Percentiles rank a stretch among this genome's conserved stretches.
phyloP scores from a whole-genome alignment of 164 flowering plant species.

The Macadamia integrifolia region DNA sequence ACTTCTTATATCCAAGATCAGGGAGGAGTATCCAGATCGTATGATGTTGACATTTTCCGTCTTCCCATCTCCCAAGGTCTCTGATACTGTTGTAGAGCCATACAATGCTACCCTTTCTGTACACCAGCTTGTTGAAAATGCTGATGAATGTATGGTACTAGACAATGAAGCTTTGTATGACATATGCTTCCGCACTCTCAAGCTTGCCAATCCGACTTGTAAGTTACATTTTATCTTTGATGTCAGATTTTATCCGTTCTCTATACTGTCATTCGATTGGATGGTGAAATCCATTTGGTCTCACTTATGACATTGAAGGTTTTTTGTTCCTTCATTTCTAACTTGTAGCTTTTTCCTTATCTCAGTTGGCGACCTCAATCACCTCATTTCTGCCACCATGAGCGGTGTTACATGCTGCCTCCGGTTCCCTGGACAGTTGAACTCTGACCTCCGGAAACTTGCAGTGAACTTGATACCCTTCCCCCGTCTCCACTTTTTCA shows the following conservation, averaged over 20 bases:
- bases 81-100: background rate
- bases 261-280: background rate
- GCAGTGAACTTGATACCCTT: conserved; percentile 7
- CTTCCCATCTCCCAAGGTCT: conserved; percentile 3
- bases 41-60: conserved; percentile 4
- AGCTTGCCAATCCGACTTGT: conserved; percentile 18
- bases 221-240: background rate
- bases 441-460: conserved; percentile 4
- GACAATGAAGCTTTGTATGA: conserved; percentile 10
- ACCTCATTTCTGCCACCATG: conserved; percentile 7
- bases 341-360: background rate
- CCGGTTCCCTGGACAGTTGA: conserved; percentile 5
- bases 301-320: too few species aligned
- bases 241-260: background rate
- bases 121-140: conserved; percentile 5
- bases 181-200: conserved; percentile 19
- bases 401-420: conserved; percentile 6
- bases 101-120: conserved; percentile 5
- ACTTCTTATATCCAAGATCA: background rate
- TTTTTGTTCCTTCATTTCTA: background rate
- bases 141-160: conserved; percentile 3
- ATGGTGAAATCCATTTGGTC: too few species aligned
- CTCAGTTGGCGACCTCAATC: conserved; percentile 15
- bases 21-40: conserved; percentile 2
- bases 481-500: conserved; percentile 14